Evolutionary conservation across 108 stramenopile genomes (phyloP), one percentile per base, ranked within the genome.

Genomic region (Cyclotella cryptica): DNA sequence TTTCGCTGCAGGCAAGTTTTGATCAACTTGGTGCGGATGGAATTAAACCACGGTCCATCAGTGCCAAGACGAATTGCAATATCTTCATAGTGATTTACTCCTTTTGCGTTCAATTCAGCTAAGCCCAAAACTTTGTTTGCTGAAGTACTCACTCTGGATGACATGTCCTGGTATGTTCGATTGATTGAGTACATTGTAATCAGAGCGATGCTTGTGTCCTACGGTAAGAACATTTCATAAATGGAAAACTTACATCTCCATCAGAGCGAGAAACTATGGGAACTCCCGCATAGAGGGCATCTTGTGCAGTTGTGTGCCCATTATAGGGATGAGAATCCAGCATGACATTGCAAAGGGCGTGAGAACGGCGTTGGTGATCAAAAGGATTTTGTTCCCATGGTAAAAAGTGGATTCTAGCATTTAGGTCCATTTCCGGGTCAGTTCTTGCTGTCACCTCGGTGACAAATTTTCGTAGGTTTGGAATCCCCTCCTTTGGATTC

Each of bases 291-390:
- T 92, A 94, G 15, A 92, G 78, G 15, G 89, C 76, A 84, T 94
- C 93, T 77, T 92, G 91, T 4, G 93, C 90, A 17, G 90, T 90
- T 14, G 93, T 94, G 53, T 94, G 93, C 15, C 91, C 93, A 85
- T 94, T 94, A 81, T 94, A 94, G 1, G 93, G 93, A 62, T 84
- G 71, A 17, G 91, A 91, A 84, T 94, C 93, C 21, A 94, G 84
- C 91, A 94, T 92, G 17, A 81, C 86, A 73, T 92, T 91, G 75
- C 93, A 94, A 28, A 94, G 88, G 62, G 92, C 90, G 52, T 86
- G 80, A 46, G 89, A 88, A 26, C 91, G 88, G 43, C 52, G 73
- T 78, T 94, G 93, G 72, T 94, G 91, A 64, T 92, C 93, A 73
- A 94, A 94, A 0, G 91, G 93, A 74, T 90, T 94, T 49, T 77